Conservation (phyloP, 495 filamentous ascomycete genomes). For the Hypoxylon rickii region DNA sequence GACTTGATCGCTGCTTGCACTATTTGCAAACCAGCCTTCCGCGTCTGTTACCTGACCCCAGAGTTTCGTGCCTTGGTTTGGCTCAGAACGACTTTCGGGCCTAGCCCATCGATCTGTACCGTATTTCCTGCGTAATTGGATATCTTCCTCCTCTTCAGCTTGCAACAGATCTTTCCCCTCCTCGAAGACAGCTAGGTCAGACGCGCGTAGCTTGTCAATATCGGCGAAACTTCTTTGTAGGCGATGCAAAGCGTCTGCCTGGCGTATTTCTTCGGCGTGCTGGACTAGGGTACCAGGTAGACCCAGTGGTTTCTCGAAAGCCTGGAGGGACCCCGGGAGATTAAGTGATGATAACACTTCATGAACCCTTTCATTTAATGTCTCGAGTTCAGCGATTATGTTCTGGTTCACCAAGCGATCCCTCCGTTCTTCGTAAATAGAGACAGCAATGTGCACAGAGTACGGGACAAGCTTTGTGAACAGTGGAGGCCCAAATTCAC, state of each 20-base stretch:
- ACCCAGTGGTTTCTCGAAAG: conserved; percentile 91
- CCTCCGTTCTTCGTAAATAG: conserved; percentile 90
- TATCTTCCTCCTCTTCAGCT: conserved; percentile 83
- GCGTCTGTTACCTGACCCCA: conserved; percentile 79
- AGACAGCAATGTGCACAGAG: conserved; percentile 91
- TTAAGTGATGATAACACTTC: conserved; percentile 83
- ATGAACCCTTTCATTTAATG: conserved; percentile 76
- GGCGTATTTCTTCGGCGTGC: conserved; percentile 94
- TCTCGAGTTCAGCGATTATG: conserved; percentile 84
- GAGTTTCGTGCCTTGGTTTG: conserved; percentile 71
- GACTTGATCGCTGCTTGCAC: conserved; percentile 78
- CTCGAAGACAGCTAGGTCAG: conserved; percentile 73
- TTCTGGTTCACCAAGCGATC: conserved; percentile 85
- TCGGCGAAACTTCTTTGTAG: conserved; percentile 80
- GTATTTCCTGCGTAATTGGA: conserved; percentile 72
- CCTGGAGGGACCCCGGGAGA: conserved; percentile 90
- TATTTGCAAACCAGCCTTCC: conserved; percentile 84
- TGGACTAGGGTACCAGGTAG: conserved; percentile 82
- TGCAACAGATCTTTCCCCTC: conserved; percentile 79
- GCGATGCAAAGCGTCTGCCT: conserved; percentile 80
- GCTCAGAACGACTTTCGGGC: conserved; percentile 60
- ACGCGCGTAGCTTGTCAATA: conserved; percentile 80
- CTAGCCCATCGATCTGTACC: conserved; percentile 88
- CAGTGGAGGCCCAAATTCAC: conserved; percentile 78
- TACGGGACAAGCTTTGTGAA: conserved; percentile 95